phyloP scores from a whole-genome alignment of 176 grass and related monocot genomes.

The Themeda triandra region DNA sequence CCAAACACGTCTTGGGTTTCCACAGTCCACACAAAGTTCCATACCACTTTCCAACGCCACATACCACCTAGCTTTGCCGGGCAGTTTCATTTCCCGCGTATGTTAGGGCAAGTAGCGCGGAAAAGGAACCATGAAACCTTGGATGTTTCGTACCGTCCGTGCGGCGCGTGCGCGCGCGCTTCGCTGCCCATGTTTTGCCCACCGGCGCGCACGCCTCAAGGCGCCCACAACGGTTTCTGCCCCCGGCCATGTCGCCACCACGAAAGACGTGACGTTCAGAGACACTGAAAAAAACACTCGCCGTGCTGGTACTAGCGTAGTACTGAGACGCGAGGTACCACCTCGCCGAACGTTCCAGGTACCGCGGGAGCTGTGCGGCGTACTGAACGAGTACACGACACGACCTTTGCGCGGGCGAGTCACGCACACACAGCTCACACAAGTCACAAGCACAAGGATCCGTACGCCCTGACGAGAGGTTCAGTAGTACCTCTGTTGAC shows the following conservation, averaged over 20 bases:
- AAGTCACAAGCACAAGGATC: not conserved
- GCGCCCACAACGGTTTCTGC: not conserved
- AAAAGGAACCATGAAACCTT: not conserved
- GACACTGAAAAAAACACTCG: not conserved
- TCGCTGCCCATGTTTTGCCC: conserved; percentile 4
- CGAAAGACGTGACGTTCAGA: no score
- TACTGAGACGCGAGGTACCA: not conserved
- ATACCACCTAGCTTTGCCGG: not conserved
- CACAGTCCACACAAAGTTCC: not conserved
- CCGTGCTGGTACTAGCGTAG: no score
- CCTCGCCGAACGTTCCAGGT: no score
- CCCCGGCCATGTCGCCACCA: not conserved
- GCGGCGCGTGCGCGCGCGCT: not conserved
- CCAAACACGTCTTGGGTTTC: not conserved
- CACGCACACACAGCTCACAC: not conserved
- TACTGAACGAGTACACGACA: no score
- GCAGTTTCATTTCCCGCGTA: not conserved
- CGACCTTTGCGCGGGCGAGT: not conserved
- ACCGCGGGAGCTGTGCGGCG: no score
- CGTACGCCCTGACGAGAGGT: not conserved
- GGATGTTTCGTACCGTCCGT: not conserved
- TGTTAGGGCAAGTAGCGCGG: not conserved
- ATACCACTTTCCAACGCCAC: not conserved
- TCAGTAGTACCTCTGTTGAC: not conserved
- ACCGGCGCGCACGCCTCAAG: conserved; percentile 9